Conservation (phyloP, 306 rosid species). For the Medicago ruthenica region DNA sequence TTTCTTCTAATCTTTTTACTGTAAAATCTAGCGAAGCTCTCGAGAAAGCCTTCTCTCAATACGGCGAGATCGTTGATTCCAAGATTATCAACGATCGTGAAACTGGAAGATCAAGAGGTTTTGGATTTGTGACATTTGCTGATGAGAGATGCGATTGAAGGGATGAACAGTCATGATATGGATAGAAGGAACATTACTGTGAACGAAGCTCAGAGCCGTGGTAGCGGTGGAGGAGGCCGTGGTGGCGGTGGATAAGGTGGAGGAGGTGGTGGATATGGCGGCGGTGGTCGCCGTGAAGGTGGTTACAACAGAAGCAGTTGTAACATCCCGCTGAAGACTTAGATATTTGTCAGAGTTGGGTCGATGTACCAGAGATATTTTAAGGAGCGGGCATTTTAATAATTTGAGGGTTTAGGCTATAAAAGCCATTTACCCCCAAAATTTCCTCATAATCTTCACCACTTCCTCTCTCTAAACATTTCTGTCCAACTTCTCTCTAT, state of each 20-base stretch:
- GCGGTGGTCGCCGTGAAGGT: constrained; percentile 36
- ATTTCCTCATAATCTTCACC: too few species aligned
- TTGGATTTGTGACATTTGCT: constrained; percentile 20
- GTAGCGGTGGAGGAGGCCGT: constrained; percentile 43
- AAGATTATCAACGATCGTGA: constrained; percentile 88
- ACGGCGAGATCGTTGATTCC: constrained; percentile 78
- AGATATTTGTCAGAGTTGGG: too few species aligned
- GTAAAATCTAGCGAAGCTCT: constrained; percentile 43
- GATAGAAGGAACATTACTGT: constrained; percentile 94
- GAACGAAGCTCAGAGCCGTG: constrained; percentile 87
- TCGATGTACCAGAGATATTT: too few species aligned
- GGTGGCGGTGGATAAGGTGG: background rate
- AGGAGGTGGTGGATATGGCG: background rate
- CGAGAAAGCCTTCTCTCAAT: constrained; percentile 67
- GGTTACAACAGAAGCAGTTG: constrained; percentile 2
- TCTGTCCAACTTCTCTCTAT: too few species aligned
- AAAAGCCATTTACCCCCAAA: too few species aligned
- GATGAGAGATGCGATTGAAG: constrained; percentile 7
- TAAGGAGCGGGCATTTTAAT: too few species aligned
- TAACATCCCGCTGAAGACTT: too few species aligned
- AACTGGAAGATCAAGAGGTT: constrained; percentile 22
- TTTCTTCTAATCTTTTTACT: too few species aligned
- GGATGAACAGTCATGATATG: constrained; percentile 61
- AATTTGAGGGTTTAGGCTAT: too few species aligned
- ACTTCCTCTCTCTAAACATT: too few species aligned